phyloP scores from a whole-genome alignment of 345 rosid genomes.

The Camelina sativa region DNA sequence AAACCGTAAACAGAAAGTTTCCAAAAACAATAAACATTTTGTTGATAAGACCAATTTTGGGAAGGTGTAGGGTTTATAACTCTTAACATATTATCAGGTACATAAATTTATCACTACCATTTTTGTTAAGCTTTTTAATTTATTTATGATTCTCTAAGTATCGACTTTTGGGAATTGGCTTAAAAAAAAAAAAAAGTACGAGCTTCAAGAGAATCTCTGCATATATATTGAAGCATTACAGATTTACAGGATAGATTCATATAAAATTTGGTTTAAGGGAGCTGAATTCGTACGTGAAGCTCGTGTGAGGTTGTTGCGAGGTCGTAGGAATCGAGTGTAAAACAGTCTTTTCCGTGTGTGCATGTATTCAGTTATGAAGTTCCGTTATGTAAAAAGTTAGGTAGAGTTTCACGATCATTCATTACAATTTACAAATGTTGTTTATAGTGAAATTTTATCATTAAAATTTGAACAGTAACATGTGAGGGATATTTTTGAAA shows the following conservation, averaged over 20 bases:
- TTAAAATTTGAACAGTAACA: not conserved
- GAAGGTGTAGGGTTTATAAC: not conserved
- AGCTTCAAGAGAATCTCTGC: not conserved
- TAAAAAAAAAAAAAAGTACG: not conserved
- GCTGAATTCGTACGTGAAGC: not conserved
- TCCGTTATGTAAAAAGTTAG: not conserved
- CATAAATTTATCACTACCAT: not conserved
- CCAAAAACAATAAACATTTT: too few relatives aligned
- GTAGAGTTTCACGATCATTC: not conserved
- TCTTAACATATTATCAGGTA: not conserved
- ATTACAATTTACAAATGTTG: not conserved
- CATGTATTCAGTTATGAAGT: not conserved
- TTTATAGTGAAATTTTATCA: not conserved
- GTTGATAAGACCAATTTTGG: not conserved
- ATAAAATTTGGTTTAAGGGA: not conserved
- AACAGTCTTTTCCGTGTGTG: not conserved
- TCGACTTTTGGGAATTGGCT: not conserved
- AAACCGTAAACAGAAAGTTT: too few relatives aligned
- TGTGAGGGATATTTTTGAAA: not conserved
- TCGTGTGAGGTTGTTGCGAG: not conserved
- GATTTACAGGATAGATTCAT: not conserved
- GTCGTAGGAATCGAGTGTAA: not conserved
- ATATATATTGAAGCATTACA: not conserved
- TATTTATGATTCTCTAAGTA: not conserved
- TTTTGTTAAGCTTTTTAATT: not conserved